Percentiles rank a stretch among this genome's conserved stretches.
These are phyloP conservation scores for Trichopus zeylanicus DNA, from an alignment of 116 monocot species.

Conservation along the genomic window DNA sequence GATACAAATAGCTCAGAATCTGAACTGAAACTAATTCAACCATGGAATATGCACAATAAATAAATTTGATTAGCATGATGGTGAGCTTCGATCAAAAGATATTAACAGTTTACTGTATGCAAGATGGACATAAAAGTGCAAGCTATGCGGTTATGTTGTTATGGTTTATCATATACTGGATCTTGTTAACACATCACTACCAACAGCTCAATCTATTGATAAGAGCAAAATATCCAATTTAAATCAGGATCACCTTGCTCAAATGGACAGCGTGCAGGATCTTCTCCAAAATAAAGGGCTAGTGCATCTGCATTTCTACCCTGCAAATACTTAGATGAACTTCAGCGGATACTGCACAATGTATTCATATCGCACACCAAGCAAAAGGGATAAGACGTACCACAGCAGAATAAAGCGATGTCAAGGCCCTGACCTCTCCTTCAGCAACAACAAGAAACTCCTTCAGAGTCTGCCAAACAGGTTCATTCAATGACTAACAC, in stretches of 20 bases:
- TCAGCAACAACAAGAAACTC: conserved; percentile 70
- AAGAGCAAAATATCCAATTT: too few relatives aligned
- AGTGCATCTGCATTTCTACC: conserved; percentile 54
- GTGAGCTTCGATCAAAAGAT: too few relatives aligned
- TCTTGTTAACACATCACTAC: background rate
- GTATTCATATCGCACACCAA: background rate
- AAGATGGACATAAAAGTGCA: too few relatives aligned
- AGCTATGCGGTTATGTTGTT: too few relatives aligned
- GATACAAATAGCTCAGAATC: too few relatives aligned
- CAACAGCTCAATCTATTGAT: too few relatives aligned
- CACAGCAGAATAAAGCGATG: conserved; percentile 77
- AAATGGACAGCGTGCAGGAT: conserved; percentile 59
- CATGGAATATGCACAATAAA: too few relatives aligned
- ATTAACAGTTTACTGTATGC: too few relatives aligned
- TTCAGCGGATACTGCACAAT: background rate
- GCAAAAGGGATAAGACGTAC: conserved; percentile 29
- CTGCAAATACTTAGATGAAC: conserved; percentile 16
- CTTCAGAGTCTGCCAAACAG: conserved; percentile 76
- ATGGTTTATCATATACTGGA: background rate
- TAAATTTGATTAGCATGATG: too few relatives aligned
- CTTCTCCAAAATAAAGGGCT: conserved; percentile 60
- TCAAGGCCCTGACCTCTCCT: conserved; percentile 79
- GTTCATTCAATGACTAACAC: too few relatives aligned
- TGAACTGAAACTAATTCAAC: too few relatives aligned
- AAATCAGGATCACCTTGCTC: conserved; percentile 45